Conservation (phyloP, 495 filamentous ascomycete species). For the Darksidea phi region DNA sequence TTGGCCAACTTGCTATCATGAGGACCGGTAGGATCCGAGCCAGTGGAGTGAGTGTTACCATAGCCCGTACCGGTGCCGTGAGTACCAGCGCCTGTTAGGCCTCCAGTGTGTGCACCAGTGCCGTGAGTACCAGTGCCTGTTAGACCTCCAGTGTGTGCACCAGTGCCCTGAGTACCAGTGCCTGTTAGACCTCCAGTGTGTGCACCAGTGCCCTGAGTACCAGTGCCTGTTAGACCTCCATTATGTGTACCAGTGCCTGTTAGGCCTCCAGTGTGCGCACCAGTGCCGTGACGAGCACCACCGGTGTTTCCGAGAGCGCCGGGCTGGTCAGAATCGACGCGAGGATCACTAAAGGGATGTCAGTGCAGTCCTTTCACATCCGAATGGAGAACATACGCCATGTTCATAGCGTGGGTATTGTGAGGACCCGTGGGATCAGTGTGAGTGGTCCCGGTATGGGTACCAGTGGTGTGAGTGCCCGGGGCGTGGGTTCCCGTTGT, state of each 20-base stretch:
- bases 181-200: slow-evolving; percentile 18
- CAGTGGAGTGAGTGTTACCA: background rate
- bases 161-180: slow-evolving; percentile 41
- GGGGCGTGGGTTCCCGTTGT: slow-evolving; percentile 14
- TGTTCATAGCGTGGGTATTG: background rate
- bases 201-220: slow-evolving; percentile 43
- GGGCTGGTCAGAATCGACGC: slow-evolving; percentile 43
- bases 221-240: slow-evolving; percentile 20
- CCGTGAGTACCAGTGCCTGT: slow-evolving; percentile 22
- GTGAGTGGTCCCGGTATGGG: background rate
- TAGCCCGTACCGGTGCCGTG: slow-evolving; percentile 4
- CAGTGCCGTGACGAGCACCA: background rate
- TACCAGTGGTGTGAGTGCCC: slow-evolving; percentile 3
- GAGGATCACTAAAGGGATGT: slow-evolving; percentile 42
- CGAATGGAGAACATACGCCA: background rate
- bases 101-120: slow-evolving; percentile 36
- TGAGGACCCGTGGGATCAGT: slow-evolving; percentile 16
- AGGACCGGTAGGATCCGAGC: slow-evolving; percentile 13
- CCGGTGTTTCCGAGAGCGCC: slow-evolving; percentile 1
- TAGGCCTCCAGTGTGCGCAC: no score
- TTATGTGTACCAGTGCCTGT: slow-evolving; percentile 20
- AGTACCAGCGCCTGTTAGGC: slow-evolving; percentile 20
- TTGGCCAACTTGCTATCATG: slow-evolving; percentile 3
- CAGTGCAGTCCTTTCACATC: background rate
- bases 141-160: slow-evolving; percentile 24